These are phyloP conservation scores for Tephrocybe sp. DNA, from an alignment of 768 basidiomycete species.

Conservation along the genomic window DNA sequence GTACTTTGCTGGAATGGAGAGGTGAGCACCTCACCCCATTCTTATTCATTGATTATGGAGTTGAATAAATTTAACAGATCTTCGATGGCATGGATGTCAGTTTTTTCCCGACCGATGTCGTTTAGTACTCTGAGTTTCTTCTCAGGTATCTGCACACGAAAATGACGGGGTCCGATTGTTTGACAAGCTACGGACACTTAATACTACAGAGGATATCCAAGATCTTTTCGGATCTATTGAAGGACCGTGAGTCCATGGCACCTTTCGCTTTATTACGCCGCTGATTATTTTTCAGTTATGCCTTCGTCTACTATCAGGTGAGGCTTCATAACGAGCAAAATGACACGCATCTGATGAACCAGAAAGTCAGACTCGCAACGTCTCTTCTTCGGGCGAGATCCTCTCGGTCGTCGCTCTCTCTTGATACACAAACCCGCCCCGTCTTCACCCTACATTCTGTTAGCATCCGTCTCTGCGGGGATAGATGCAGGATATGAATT, in stretches of 20 bases:
- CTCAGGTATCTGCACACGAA: slow-evolving; percentile 53
- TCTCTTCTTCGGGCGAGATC: slow-evolving; percentile 78
- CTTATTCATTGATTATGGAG: neutral
- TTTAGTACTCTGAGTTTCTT: neutral
- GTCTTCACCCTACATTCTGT: slow-evolving; percentile 48
- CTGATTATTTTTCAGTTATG: slow-evolving; percentile 51
- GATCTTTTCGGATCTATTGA: slow-evolving; percentile 60
- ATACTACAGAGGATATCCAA: slow-evolving; percentile 40
- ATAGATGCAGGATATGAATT: slow-evolving; percentile 41
- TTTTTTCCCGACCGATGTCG: neutral
- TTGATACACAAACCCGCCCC: slow-evolving; percentile 60
- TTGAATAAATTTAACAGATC: slow-evolving; percentile 32
- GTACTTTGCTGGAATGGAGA: slow-evolving; percentile 88
- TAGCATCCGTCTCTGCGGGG: slow-evolving; percentile 67
- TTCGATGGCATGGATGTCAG: slow-evolving; percentile 79
- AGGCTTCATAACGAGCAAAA: slow-evolving; percentile 14
- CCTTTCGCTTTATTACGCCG: neutral
- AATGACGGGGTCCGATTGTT: slow-evolving; percentile 70
- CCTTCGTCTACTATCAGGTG: slow-evolving; percentile 78
- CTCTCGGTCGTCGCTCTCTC: slow-evolving; percentile 83
- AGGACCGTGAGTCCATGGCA: slow-evolving; percentile 64
- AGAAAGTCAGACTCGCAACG: slow-evolving; percentile 38
- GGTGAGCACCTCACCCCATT: slow-evolving; percentile 32
- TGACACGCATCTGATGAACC: slow-evolving; percentile 1
- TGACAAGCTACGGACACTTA: slow-evolving; percentile 26